A percentile compares a stretch with the other conserved stretches of the same genome.
Evolutionary conservation across 2,329 filamentous ascomycete genomes (phyloP).

Genomic region (Arthrobotrys entomopaga): DNA sequence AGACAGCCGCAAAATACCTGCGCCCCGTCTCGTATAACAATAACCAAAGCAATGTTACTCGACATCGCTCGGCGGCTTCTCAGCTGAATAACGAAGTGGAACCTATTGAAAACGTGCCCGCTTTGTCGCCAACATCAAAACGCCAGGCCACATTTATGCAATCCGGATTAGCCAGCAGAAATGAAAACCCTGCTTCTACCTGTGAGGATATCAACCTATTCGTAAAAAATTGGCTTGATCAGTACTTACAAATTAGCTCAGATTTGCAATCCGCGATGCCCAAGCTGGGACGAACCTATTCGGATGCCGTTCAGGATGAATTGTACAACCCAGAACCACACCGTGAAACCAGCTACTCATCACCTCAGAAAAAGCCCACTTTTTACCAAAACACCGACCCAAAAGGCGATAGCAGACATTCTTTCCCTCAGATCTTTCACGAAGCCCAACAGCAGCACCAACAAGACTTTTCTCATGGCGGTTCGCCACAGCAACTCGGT

Average conservation of each 20-base stretch:
- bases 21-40: conserved; percentile 37
- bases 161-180: conserved; percentile 1
- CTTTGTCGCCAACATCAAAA: conserved; percentile 57
- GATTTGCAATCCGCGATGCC: conserved; percentile 71
- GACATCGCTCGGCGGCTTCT: conserved; percentile 35
- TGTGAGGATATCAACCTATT: conserved; percentile 59
- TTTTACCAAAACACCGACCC: conserved; percentile 74
- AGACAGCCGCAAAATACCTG: conserved; percentile 46
- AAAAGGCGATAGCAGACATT: conserved; percentile 64
- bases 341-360: conserved; percentile 62
- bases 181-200: conserved; percentile 51
- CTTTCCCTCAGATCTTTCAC: conserved; percentile 63
- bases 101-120: conserved; percentile 57
- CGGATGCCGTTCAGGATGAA: conserved; percentile 84
- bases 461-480: conserved; percentile 35
- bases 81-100: conserved; percentile 50
- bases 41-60: conserved; percentile 33
- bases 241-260: conserved; percentile 74
- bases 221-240: conserved; percentile 67
- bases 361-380: conserved; percentile 78
- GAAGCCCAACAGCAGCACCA: conserved; percentile 60
- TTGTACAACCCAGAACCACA: conserved; percentile 78
- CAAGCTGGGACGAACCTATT: conserved; percentile 86
- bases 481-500: conserved; percentile 35
- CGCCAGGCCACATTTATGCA: conserved; percentile 29